Conservation (phyloP, 2,329 filamentous ascomycete genomes). For the Colletotrichum shisoi region DNA sequence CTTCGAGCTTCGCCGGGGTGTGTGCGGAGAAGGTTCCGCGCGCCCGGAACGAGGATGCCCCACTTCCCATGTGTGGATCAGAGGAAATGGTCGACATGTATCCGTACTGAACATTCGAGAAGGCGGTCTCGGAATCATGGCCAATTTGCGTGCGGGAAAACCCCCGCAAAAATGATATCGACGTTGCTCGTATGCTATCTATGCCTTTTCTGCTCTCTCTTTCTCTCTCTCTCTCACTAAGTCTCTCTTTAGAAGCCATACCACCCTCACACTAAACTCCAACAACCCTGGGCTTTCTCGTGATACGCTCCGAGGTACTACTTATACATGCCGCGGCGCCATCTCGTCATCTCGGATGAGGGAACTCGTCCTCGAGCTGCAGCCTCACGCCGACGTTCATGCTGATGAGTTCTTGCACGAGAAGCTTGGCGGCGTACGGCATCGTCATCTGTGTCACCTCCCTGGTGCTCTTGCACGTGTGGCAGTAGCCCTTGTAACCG, state of each 20-base stretch:
- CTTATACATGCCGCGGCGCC: slow-evolving; percentile 12
- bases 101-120: neutral
- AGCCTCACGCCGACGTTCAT: slow-evolving; percentile 98
- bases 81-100: slow-evolving; percentile 5
- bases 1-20: slow-evolving; percentile 21
- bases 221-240: too few species aligned
- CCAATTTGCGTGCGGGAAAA: neutral
- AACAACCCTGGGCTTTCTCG: slow-evolving; percentile 6
- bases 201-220: neutral
- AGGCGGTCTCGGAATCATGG: neutral
- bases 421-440: slow-evolving; percentile 94
- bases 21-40: slow-evolving; percentile 30
- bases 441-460: slow-evolving; percentile 93
- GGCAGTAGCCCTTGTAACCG: slow-evolving; percentile 93
- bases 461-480: slow-evolving; percentile 85
- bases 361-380: slow-evolving; percentile 93
- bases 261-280: slow-evolving; percentile 31
- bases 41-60: slow-evolving; percentile 10
- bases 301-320: slow-evolving; percentile 29
- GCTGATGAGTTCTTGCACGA: slow-evolving; percentile 94
- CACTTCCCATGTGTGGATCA: slow-evolving; percentile 17
- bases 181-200: slow-evolving; percentile 26
- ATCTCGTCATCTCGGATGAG: slow-evolving; percentile 59
- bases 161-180: neutral
- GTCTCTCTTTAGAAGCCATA: slow-evolving; percentile 16